Evolutionary conservation across 2,329 filamentous ascomycete genomes (phyloP), one percentile per base, ranked within the genome.

Genomic region (Rhynchosporium graminicola): DNA sequence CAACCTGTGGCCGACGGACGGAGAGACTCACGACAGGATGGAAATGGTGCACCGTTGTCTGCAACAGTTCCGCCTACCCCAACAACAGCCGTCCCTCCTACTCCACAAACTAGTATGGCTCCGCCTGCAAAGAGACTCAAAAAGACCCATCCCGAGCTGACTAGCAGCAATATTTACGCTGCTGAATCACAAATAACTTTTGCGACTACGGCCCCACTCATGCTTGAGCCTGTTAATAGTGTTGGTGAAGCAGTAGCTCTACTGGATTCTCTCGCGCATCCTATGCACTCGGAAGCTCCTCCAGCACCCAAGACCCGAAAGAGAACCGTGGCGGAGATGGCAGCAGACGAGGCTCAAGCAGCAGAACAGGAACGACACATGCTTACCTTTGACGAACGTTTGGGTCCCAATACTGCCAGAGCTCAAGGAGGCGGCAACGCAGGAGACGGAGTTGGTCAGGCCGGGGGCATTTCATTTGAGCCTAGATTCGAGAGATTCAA

Each of bases 271-370:
- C 80, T 94, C 69, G 82, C 85, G 26, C 90, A 96, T 74, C 89
- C 92, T 6, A 86, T 92, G 61, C 91, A 97, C 74, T 84, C 86
- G 36, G 85, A 89, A 56, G 80, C 86, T 48, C 88, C 92, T 9
- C 94, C 95, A 0, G 84, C 89, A 64, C 92, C 92, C 3, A 97
- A 97, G 80, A 88, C 88, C 7, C 83, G 95, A 62, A 98, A 99
- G 81, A 87, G 94, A 65, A 99, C 95, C 0, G 88, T 96, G 20
- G 95, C 95, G 8, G 94, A 99, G 74, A 86, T 98, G 79, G 95
- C 92, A 8, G 94, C 94, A 7, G 95, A 99, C 72, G 93, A 99
- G 77, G 94, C 95, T 0, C 83, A 92, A 63, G 92, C 92, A 0
- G 94, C 93, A 28, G 91, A 92, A 63, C 87, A 92, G 67, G 93